Percentiles rank a stretch among this genome's conserved stretches.
phyloP scores from a whole-genome alignment of 108 stramenopile genomes.

The Nannochloropsis salina region DNA sequence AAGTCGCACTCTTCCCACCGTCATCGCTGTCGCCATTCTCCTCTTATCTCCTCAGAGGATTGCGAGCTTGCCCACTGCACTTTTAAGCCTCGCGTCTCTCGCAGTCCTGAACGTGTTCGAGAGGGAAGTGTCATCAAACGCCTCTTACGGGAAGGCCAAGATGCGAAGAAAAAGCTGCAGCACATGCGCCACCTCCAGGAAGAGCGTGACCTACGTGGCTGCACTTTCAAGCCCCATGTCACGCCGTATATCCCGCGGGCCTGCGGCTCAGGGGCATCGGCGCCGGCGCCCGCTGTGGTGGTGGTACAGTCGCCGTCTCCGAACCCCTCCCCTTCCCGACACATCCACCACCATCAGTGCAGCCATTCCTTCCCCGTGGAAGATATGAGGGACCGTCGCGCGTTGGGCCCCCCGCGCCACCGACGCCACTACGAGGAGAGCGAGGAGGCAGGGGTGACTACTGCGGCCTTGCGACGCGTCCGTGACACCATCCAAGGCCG shows the following conservation, averaged over 20 bases:
- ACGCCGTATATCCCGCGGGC: neutral
- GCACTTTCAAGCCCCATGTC: neutral
- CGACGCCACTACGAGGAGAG: neutral
- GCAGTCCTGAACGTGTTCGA: neutral
- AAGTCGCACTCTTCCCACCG: neutral
- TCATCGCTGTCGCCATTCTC: neutral
- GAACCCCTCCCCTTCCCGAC: neutral
- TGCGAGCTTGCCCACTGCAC: neutral
- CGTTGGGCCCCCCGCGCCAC: neutral
- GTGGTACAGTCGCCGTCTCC: neutral
- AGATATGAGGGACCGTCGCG: no score
- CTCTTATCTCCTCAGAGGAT: neutral
- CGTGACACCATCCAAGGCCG: neutral
- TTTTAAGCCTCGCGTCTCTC: slow-evolving; percentile 14
- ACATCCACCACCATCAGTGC: neutral
- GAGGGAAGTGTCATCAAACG: neutral
- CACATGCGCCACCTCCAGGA: neutral
- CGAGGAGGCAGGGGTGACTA: neutral
- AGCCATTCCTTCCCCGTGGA: neutral
- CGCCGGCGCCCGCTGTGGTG: neutral
- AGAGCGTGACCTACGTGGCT: neutral
- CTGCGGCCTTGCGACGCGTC: neutral
- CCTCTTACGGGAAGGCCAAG: neutral
- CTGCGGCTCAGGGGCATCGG: neutral
- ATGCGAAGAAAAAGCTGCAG: neutral